Conservation (phyloP, 2,329 filamentous ascomycete genomes). For the Stagonosporopsis vannaccii region DNA sequence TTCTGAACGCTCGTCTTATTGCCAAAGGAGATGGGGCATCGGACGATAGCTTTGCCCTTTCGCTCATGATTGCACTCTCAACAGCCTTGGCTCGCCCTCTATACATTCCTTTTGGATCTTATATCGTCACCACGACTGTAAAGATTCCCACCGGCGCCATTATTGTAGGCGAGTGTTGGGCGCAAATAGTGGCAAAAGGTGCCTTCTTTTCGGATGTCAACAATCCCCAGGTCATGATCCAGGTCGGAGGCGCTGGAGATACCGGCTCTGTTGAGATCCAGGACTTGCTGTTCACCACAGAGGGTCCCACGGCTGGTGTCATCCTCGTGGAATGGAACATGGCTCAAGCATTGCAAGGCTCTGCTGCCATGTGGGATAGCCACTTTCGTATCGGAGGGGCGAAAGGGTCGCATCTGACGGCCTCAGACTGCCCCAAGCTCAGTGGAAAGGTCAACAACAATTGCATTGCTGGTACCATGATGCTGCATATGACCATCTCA, state of each 20-base stretch:
- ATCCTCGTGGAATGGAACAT: constrained; percentile 76
- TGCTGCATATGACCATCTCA: constrained; percentile 58
- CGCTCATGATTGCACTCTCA: background rate
- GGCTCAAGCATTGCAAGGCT: constrained; percentile 23
- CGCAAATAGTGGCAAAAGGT: constrained; percentile 25
- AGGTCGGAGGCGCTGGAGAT: constrained; percentile 26
- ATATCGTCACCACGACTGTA: constrained; percentile 27
- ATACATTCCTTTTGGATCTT: constrained; percentile 26
- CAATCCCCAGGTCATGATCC: constrained; percentile 24
- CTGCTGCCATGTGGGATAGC: constrained; percentile 35
- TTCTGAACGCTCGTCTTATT: background rate
- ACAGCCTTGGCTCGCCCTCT: constrained; percentile 33
- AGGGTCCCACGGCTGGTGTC: constrained; percentile 69
- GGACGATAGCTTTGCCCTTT: constrained; percentile 49
- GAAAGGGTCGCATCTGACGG: background rate
- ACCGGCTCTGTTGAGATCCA: constrained; percentile 26
- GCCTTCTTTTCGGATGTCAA: constrained; percentile 22
- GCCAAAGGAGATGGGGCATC: background rate
- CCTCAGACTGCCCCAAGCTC: background rate
- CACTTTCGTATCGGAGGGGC: constrained; percentile 29
- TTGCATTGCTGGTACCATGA: constrained; percentile 22
- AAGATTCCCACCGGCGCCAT: constrained; percentile 18
- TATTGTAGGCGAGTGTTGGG: constrained; percentile 28
- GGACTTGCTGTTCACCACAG: constrained; percentile 37
- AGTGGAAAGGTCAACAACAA: background rate